A percentile compares a stretch with the other conserved stretches of the same genome.
Conservation (phyloP, 495 filamentous ascomycete species). For the Penicillium paradoxum region DNA sequence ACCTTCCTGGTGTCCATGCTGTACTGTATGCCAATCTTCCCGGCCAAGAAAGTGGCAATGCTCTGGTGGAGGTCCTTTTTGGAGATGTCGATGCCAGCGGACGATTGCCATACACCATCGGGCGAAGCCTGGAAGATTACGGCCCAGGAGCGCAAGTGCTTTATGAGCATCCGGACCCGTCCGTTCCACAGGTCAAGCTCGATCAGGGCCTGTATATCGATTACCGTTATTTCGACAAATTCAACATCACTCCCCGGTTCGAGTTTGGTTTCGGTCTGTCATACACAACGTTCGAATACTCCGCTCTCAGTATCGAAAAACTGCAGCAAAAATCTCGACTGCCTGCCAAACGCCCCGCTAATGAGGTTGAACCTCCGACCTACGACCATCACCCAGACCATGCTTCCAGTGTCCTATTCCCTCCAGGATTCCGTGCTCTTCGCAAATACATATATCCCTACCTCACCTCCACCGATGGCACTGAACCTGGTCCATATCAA, state of each 20-base stretch:
- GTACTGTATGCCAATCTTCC: constrained; percentile 85
- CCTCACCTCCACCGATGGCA: constrained; percentile 46
- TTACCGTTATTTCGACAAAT: constrained; percentile 85
- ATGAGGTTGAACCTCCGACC: constrained; percentile 53
- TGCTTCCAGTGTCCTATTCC: constrained; percentile 59
- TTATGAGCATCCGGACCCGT: constrained; percentile 62
- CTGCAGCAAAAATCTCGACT: constrained; percentile 55
- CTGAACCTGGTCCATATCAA: constrained; percentile 49
- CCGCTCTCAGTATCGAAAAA: constrained; percentile 49
- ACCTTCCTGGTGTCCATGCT: constrained; percentile 71
- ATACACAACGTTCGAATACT: constrained; percentile 76
- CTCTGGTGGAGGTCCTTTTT: constrained; percentile 77
- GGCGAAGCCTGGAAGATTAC: constrained; percentile 74
- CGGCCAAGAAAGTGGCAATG: constrained; percentile 84
- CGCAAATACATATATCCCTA: constrained; percentile 89
- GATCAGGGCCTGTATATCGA: constrained; percentile 80
- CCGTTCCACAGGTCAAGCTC: constrained; percentile 78
- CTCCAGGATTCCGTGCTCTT: constrained; percentile 59
- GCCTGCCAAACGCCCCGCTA: constrained; percentile 53
- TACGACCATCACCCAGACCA: constrained; percentile 56
- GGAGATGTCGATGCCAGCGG: constrained; percentile 83
- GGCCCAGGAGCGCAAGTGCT: constrained; percentile 72
- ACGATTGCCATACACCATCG: constrained; percentile 85
- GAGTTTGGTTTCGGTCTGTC: constrained; percentile 71
- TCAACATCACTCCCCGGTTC: constrained; percentile 59